Evolutionary conservation across 1,284 basidiomycete genomes (phyloP), one percentile per base, ranked within the genome.

Genomic region (Tranzscheliella williamsii): DNA sequence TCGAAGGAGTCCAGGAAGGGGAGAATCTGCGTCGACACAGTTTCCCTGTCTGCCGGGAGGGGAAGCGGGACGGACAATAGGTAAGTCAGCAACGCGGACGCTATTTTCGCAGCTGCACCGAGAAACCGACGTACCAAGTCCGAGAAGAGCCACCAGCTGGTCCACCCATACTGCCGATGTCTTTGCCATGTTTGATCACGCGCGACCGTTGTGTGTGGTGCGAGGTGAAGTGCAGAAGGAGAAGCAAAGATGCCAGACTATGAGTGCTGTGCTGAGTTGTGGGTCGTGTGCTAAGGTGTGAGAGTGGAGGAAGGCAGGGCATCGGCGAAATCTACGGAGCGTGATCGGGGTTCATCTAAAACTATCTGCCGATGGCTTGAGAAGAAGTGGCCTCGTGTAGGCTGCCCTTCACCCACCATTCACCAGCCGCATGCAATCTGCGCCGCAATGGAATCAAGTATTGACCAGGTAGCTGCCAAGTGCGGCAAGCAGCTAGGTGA

Each of bases 381-480:
- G n/a, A n/a, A n/a, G n/a, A n/a, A n/a, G n/a, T n/a, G n/a, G n/a
- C n/a, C n/a, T n/a, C n/a, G n/a, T n/a, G n/a, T n/a, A n/a, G n/a
- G n/a, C n/a, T n/a, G n/a, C n/a, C n/a, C n/a, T n/a, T n/a, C n/a
- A n/a, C 26, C 38, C 3, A 17, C 38, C 46, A 17, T 26, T 15
- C 18, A 32, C n/a, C n/a, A 4, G 23, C 6, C 2, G 24, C 8
- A 42, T 5, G 31, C 21, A 32, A 8, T 17, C 31, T 9, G 12
- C 31, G n/a, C 15, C 47, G 31, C 32, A 9, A 67, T 67, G 63
- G 63, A 63, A 46, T 63, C 47, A 8, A 58, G 53, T 32, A 67
- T 67, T 46, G 63, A 67, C 30, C 60, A 62, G 35, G 63, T 67
- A 20, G 63, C 63, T 7, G 58, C 58, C 37, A 67, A 67, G 42